These are phyloP conservation scores for Neurospora sp. DNA, from an alignment of 2,329 filamentous ascomycete genomes.

Conservation along the genomic window DNA sequence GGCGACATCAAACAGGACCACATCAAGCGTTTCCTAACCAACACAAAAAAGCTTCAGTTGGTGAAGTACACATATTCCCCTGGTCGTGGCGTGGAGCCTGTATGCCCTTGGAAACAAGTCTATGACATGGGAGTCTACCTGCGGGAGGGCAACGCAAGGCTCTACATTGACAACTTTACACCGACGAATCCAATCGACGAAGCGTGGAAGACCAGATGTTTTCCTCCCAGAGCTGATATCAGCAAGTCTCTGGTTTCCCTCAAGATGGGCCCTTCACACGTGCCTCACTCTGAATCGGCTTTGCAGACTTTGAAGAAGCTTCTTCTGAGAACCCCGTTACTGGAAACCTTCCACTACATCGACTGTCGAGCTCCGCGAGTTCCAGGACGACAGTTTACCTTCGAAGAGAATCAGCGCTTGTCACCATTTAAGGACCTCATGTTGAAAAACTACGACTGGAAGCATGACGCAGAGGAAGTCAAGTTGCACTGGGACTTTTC, in stretches of 20 bases:
- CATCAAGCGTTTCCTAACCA: not conserved
- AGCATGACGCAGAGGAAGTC: slow-evolving; percentile 29
- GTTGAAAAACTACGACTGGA: slow-evolving; percentile 40
- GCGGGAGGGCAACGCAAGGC: not conserved
- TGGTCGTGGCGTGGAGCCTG: not conserved
- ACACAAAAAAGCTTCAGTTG: slow-evolving; percentile 26
- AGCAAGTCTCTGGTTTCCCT: slow-evolving; percentile 28
- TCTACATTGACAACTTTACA: not conserved
- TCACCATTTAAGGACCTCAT: slow-evolving; percentile 31
- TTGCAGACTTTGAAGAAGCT: slow-evolving; percentile 30
- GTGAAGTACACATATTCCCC: slow-evolving; percentile 25
- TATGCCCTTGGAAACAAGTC: not conserved
- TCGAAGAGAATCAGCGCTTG: slow-evolving; percentile 29
- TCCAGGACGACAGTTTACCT: slow-evolving; percentile 34
- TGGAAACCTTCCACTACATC: slow-evolving; percentile 32
- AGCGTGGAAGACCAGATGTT: not conserved
- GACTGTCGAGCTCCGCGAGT: slow-evolving; percentile 24
- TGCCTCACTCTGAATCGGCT: slow-evolving; percentile 28
- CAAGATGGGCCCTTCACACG: slow-evolving; percentile 20
- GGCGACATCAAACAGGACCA: not conserved
- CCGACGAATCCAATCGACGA: not conserved
- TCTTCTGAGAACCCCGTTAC: slow-evolving; percentile 25
- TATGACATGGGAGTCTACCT: not conserved
- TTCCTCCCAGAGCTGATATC: slow-evolving; percentile 26
- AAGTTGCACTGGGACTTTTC: slow-evolving; percentile 36